Conservation (phyloP, 2,329 filamentous ascomycete genomes). For the Saccharata proteae region DNA sequence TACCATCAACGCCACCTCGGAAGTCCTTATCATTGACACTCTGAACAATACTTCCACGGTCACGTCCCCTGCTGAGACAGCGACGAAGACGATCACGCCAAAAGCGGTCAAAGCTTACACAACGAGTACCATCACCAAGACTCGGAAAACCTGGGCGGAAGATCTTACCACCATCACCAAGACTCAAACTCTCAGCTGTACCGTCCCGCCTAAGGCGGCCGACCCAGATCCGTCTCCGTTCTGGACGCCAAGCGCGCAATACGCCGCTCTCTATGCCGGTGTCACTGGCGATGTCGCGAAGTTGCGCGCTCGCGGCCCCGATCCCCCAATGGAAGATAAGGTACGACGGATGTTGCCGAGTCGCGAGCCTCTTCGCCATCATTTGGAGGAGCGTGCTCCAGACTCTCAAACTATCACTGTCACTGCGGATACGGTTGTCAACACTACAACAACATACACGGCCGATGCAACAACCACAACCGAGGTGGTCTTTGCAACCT, state of each 20-base stretch:
- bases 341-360: constrained; percentile 15
- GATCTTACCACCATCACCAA: constrained; percentile 18
- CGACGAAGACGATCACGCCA: constrained; percentile 21
- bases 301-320: too few species aligned
- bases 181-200: constrained; percentile 27
- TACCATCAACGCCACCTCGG: constrained; percentile 16
- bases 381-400: constrained; percentile 22
- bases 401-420: constrained; percentile 23
- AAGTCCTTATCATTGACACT: constrained; percentile 15
- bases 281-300: constrained; percentile 14
- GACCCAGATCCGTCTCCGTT: constrained; percentile 22
- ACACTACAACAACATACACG: constrained; percentile 20
- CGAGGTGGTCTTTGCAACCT: constrained; percentile 15
- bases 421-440: constrained; percentile 18
- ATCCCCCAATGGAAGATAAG: too few species aligned
- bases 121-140: constrained; percentile 17
- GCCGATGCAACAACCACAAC: constrained; percentile 18
- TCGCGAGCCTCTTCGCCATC: too few species aligned
- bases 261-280: constrained; percentile 17
- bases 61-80: constrained; percentile 21
- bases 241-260: constrained; percentile 23
- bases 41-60: constrained; percentile 18
- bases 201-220: constrained; percentile 18
- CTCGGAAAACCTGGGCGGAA: constrained; percentile 13
- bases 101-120: constrained; percentile 16